A percentile compares a stretch with the other conserved stretches of the same genome.
phyloP scores from a whole-genome alignment of 2,329 filamentous ascomycete species.

The Colletotrichum sp. region DNA sequence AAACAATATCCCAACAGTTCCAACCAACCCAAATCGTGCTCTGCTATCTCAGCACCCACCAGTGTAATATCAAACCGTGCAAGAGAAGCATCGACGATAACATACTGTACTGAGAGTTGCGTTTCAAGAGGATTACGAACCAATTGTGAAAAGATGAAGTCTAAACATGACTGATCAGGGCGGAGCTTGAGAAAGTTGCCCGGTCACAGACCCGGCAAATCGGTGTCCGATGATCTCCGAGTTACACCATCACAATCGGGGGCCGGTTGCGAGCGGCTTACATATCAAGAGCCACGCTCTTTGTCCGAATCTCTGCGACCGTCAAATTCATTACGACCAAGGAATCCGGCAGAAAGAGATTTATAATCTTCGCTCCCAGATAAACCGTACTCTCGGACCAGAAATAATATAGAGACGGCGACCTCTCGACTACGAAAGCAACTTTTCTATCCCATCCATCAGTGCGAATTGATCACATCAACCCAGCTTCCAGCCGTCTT shows the following conservation, averaged over 20 bases:
- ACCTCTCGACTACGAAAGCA: background rate
- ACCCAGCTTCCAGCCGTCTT: fast-evolving
- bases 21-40: no score
- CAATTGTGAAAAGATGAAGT: background rate
- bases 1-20: no score
- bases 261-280: background rate
- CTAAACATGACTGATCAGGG: fast-evolving
- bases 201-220: background rate
- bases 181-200: fast-evolving
- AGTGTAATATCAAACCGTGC: no score
- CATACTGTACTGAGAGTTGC: background rate
- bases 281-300: background rate
- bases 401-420: no score
- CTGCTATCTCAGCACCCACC: no score
- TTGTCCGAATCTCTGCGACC: background rate
- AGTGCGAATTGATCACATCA: background rate
- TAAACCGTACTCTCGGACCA: no score
- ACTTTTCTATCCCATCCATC: background rate
- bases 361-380: background rate
- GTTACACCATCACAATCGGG: background rate
- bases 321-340: fast-evolving
- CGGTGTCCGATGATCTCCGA: background rate
- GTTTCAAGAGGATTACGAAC: background rate
- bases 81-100: background rate
- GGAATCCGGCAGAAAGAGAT: background rate